A percentile compares a stretch with the other conserved stretches of the same genome.
phyloP scores from a whole-genome alignment of 768 basidiomycete species.

The Hygrocybe coccinea region DNA sequence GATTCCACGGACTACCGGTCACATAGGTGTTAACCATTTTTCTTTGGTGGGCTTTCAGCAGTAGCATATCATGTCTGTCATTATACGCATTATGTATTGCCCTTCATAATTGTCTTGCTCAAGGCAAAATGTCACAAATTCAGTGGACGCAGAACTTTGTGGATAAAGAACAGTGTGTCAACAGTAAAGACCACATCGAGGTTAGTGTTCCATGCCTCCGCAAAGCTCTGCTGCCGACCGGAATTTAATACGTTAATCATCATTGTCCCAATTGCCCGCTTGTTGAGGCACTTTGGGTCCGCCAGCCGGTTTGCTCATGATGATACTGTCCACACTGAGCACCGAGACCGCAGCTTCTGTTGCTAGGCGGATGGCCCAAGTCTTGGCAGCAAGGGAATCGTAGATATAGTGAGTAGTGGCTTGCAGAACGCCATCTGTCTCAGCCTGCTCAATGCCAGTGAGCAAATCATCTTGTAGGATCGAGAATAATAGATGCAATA shows the following conservation, averaged over 20 bases:
- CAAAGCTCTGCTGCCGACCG: too few relatives aligned
- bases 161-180: too few relatives aligned
- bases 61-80: not conserved
- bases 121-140: too few relatives aligned
- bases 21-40: too few relatives aligned
- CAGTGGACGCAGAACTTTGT: too few relatives aligned
- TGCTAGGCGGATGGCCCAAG: slow-evolving; percentile 86
- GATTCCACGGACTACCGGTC: too few relatives aligned
- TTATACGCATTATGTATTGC: not conserved
- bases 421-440: slow-evolving; percentile 71
- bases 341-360: slow-evolving; percentile 89
- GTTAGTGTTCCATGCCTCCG: too few relatives aligned
- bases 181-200: too few relatives aligned
- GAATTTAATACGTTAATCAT: slow-evolving; percentile 44
- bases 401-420: slow-evolving; percentile 63
- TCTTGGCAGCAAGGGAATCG: slow-evolving; percentile 85
- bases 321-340: slow-evolving; percentile 94
- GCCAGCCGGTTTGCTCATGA: slow-evolving; percentile 92
- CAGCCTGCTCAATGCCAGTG: slow-evolving; percentile 45
- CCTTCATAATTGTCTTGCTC: not conserved
- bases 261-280: slow-evolving; percentile 82
- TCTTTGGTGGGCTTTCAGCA: too few relatives aligned
- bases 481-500: not conserved
- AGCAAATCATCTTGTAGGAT: not conserved
- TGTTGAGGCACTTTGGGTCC: slow-evolving; percentile 87